Base-by-base conservation (phyloP, 1,284 basidiomycete genomes). In the Cutaneotrichosporon cyanovorans region DNA sequence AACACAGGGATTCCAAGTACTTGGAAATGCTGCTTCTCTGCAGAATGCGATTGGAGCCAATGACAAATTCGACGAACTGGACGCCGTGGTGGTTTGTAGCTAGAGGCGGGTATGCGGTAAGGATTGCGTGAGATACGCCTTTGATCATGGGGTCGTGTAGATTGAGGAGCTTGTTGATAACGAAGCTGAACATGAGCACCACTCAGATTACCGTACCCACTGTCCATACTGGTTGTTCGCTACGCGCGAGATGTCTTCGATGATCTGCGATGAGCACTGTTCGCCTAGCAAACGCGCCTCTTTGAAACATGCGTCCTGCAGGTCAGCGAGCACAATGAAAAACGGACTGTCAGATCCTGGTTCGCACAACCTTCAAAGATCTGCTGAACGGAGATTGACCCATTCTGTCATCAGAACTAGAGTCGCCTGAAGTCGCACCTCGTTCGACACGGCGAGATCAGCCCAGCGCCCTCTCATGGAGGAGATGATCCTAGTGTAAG, bases 161-260 rank as follows among this genome's bases (percentile, higher is more conserved):
- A 16, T 51, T 51, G 41, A 67, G 50, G 16, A 69, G 61, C 43
- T 66, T 67, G 42, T 63, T 62, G 39, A 69, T 48, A 30, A 65
- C 58, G 42, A 65, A 69, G 55, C 66, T 68, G 41, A 0, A 7
- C 4, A 12, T 14, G 18, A 11, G 4, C 2, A 4, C 18, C n/a
- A 5, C 8, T 2, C 15, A 16, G 6, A 2, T 14, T 4, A 19
- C 8, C 7, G 4, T 3, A 55, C 62, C 58, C 44, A 69, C 66
- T 67, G 66, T 42, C 66, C 66, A 23, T 57, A 69, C 41, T 65
- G 63, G 32, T 62, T 65, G 40, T 67, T 69, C 15, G 65, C 63
- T 23, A 69, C 52, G n/a, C 47, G 51, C 10, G 63, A 56, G 37
- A 69, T 59, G 20, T 62, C 55, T 7, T 40, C 56, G 35, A 63